phyloP scores from a whole-genome alignment of 805 yeast species.

The Pichia phayaonensis region DNA sequence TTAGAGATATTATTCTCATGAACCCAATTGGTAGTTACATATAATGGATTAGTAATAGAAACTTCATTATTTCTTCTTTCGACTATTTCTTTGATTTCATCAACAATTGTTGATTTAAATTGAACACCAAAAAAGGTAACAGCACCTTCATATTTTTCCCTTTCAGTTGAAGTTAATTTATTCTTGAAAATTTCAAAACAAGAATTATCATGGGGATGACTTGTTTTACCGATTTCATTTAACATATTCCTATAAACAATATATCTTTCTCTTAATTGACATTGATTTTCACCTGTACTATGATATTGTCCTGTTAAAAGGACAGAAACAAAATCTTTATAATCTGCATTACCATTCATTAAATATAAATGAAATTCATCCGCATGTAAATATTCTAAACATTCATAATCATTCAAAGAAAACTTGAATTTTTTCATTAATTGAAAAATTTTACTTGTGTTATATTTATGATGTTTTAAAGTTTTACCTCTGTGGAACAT shows the following conservation, averaged over 20 bases:
- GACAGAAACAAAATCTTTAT: not conserved
- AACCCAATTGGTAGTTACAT: not conserved
- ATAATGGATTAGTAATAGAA: not conserved
- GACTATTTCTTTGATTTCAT: not conserved
- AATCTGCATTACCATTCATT: not conserved
- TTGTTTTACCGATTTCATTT: not conserved
- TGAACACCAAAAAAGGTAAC: not conserved
- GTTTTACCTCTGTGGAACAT: too few relatives aligned
- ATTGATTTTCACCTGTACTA: not conserved
- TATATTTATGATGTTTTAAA: not conserved
- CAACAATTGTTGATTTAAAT: not conserved
- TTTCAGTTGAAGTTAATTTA: not conserved
- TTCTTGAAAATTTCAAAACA: not conserved
- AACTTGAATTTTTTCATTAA: too few relatives aligned
- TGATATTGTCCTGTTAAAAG: not conserved
- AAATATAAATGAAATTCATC: not conserved
- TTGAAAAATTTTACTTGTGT: not conserved
- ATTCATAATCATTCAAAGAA: not conserved
- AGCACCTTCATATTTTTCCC: not conserved
- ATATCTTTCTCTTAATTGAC: not conserved
- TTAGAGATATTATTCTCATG: not conserved
- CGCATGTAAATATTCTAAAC: not conserved
- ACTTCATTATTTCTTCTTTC: too few relatives aligned
- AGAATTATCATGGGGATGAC: not conserved
- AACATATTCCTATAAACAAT: not conserved